Base-by-base conservation (phyloP, 306 rosid species). In the Vicia faba region DNA sequence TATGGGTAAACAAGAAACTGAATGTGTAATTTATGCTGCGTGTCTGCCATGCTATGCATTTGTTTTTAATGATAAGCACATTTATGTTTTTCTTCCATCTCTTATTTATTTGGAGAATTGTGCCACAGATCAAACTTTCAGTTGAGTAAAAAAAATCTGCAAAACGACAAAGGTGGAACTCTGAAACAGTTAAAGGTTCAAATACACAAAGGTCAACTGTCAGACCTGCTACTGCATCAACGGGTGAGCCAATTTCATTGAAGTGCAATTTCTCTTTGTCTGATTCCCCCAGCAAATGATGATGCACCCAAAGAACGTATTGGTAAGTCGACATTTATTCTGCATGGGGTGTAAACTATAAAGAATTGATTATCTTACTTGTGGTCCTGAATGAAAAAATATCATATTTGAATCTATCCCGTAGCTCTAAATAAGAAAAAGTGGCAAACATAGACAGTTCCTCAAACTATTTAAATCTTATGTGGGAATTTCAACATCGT, bases 121-220 rank as follows among this genome's bases (percentile, higher is more conserved):
- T 72, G 33, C 40, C 9, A 66, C 84, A 86, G 97, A 88, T 72
- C 88, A 79, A 77, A 51, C 62, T n/a, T 36, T 72, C 58, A 29
- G 78, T 53, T 77, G 93, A 86, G 80, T 84, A 72, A 73, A 84
- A 44, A 72, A 90, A 90, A 74, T 85, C 90, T 50, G 36, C 74
- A 33, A 93, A 93, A 81, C 87, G 96, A 83, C 92, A 80, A 71
- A 89, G 96, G 85, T 93, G 96, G 99, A 86, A 81, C 67, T 20
- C 82, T 72, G 96, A 88, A 72, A 73, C 58, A 67, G 66, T 78
- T 38, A 85, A 85, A 79, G 82, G 81, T 70, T 78, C 86, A 13
- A 87, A 86, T 78, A 77, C 81, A 1, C 88, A 82, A 59, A 78
- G 64, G 50, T 46, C 88, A 41, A 72, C 56, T 44, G 77, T 71